Evolutionary conservation across 2,329 filamentous ascomycete genomes (phyloP).

Genomic region (Didymella pomorum): DNA sequence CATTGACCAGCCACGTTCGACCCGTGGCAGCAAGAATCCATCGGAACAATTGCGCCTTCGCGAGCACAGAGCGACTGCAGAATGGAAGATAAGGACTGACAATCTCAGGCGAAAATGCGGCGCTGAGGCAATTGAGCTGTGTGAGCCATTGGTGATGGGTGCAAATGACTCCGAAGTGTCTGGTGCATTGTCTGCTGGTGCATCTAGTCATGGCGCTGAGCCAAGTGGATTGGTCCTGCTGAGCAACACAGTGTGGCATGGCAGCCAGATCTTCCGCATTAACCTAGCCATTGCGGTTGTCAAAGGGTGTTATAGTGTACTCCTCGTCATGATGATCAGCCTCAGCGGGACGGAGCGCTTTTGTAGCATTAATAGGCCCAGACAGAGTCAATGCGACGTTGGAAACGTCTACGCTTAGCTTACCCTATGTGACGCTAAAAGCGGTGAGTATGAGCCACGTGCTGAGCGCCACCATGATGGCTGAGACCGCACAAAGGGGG

Average conservation of each 20-base stretch:
- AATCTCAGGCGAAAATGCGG: constrained; percentile 38
- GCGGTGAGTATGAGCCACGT: background rate
- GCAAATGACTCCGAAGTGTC: constrained; percentile 44
- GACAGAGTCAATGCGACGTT: background rate
- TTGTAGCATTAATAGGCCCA: background rate
- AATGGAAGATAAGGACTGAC: constrained; percentile 36
- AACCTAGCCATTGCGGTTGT: constrained; percentile 37
- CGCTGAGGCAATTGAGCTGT: constrained; percentile 44
- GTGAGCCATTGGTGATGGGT: constrained; percentile 47
- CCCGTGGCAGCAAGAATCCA: constrained; percentile 40
- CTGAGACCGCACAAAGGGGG: background rate
- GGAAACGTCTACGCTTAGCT: background rate
- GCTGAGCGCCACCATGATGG: constrained; percentile 1
- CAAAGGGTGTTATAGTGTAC: background rate
- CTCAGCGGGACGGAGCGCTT: background rate
- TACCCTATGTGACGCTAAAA: background rate
- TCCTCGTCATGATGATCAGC: background rate
- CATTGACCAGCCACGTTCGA: constrained; percentile 46
- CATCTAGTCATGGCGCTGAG: constrained; percentile 45
- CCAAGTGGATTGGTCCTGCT: constrained; percentile 45
- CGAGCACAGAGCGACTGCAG: constrained; percentile 45
- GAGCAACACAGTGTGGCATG: constrained; percentile 49
- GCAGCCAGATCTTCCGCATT: constrained; percentile 46
- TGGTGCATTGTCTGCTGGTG: constrained; percentile 39
- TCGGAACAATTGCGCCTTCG: constrained; percentile 43